A percentile compares a stretch with the other conserved stretches of the same genome.
phyloP scores from a whole-genome alignment of 2,329 filamentous ascomycete genomes.

The Aspergillus awamori region DNA sequence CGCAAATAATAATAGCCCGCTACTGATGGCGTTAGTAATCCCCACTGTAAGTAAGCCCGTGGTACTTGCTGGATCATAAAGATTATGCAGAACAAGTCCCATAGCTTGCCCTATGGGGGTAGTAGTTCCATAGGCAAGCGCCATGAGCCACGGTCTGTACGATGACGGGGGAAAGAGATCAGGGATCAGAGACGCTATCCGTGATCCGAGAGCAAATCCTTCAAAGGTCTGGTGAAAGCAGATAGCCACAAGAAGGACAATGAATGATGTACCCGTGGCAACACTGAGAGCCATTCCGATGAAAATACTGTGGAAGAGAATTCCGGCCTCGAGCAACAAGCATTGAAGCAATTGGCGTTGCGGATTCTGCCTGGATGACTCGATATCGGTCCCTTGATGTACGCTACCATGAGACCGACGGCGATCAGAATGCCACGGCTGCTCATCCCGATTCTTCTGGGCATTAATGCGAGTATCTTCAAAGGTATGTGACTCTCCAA shows the following conservation, averaged over 20 bases:
- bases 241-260: constrained; percentile 79
- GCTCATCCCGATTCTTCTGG: constrained; percentile 13
- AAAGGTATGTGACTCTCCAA: constrained; percentile 55
- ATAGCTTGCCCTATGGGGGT: constrained; percentile 85
- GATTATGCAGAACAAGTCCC: constrained; percentile 72
- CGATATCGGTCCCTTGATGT: constrained; percentile 32
- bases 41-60: constrained; percentile 79
- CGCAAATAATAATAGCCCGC: constrained; percentile 78
- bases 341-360: constrained; percentile 74
- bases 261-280: constrained; percentile 75
- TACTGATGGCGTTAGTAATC: constrained; percentile 83
- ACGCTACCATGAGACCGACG: constrained; percentile 17
- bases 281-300: constrained; percentile 87
- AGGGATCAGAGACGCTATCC: constrained; percentile 75
- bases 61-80: constrained; percentile 79
- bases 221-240: constrained; percentile 88
- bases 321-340: constrained; percentile 77
- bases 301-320: constrained; percentile 82
- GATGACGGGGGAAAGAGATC: constrained; percentile 69
- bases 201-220: constrained; percentile 79
- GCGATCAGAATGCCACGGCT: constrained; percentile 17
- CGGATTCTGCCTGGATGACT: constrained; percentile 55
- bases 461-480: constrained; percentile 21
- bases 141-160: constrained; percentile 73
- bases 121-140: constrained; percentile 65